Percentiles rank a stretch among this genome's conserved stretches.
Evolutionary conservation across 352 stramenopile genomes (phyloP).

Genomic region (Phytophthora hibernalis): DNA sequence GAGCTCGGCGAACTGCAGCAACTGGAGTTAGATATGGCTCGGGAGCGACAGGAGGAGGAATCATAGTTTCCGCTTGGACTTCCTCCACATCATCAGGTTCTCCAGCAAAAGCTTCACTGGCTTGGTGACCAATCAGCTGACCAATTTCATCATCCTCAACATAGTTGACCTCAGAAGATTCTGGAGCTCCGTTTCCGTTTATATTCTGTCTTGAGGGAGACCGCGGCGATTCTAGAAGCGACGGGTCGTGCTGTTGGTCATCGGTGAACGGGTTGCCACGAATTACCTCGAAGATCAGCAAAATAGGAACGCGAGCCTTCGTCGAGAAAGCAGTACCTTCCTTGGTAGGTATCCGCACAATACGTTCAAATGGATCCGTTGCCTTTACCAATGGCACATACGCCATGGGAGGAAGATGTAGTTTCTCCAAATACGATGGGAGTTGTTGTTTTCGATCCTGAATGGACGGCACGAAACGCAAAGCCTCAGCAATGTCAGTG

Average conservation of each 20-base stretch:
- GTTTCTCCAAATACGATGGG: conserved; percentile 80
- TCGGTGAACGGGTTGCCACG: conserved; percentile 72
- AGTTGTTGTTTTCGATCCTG: conserved; percentile 83
- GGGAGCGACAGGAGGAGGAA: conserved; percentile 11
- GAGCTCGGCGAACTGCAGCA: conserved; percentile 26
- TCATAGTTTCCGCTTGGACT: conserved; percentile 14
- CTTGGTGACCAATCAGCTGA: conserved; percentile 72
- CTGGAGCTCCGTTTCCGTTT: conserved; percentile 48
- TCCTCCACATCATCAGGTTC: conserved; percentile 46
- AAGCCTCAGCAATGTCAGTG: conserved; percentile 83
- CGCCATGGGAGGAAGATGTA: conserved; percentile 87
- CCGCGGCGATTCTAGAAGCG: conserved; percentile 52
- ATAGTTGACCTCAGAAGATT: conserved; percentile 69
- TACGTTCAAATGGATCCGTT: conserved; percentile 89
- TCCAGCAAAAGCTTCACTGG: conserved; percentile 58
- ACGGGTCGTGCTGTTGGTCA: conserved; percentile 48
- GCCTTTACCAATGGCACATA: conserved; percentile 90
- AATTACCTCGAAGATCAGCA: conserved; percentile 91
- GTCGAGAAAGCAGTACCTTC: conserved; percentile 91
- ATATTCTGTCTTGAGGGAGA: conserved; percentile 52
- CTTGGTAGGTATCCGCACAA: conserved; percentile 84
- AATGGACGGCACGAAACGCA: conserved; percentile 86
- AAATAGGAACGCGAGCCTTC: conserved; percentile 85
- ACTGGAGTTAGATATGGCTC: conserved; percentile 30
- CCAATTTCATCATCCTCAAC: conserved; percentile 84